Conservation (phyloP, 371 early-diverging fungal genomes). For the Mucor sp. region DNA sequence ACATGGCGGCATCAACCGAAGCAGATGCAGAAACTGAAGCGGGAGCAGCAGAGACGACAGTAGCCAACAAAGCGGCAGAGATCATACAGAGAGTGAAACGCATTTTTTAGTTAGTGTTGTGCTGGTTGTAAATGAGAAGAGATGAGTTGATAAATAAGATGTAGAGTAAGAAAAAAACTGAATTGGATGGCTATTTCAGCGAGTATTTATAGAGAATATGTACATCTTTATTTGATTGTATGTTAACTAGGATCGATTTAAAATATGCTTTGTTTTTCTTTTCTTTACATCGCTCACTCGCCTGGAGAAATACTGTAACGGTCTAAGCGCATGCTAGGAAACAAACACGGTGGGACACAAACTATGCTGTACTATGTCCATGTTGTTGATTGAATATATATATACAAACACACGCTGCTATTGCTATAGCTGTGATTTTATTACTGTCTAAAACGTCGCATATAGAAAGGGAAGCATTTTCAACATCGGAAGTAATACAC, state of each 20-base stretch:
- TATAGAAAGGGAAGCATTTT: not conserved
- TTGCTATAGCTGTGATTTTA: not conserved
- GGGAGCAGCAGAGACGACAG: slow-evolving; percentile 27
- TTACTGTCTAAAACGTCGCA: not conserved
- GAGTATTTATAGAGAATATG: slow-evolving; percentile 5
- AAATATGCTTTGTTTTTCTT: not conserved
- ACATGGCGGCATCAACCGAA: slow-evolving; percentile 13
- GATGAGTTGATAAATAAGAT: not conserved
- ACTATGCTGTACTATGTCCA: not conserved
- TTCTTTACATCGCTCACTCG: not conserved
- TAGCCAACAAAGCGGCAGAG: slow-evolving; percentile 36
- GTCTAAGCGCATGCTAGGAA: not conserved
- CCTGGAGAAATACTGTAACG: not conserved
- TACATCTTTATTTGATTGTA: not conserved
- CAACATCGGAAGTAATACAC: not conserved
- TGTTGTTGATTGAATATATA: not conserved
- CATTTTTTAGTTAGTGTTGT: slow-evolving; percentile 18
- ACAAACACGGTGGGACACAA: not conserved
- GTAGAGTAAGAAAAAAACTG: not conserved
- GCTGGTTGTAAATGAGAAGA: not conserved
- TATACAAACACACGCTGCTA: not conserved
- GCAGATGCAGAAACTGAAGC: slow-evolving; percentile 5
- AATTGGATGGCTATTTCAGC: not conserved
- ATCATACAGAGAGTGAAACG: slow-evolving; percentile 41
- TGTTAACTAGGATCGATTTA: not conserved